phyloP scores from a whole-genome alignment of 1,139 yeast genomes.

The Blastobotrys persicus region DNA sequence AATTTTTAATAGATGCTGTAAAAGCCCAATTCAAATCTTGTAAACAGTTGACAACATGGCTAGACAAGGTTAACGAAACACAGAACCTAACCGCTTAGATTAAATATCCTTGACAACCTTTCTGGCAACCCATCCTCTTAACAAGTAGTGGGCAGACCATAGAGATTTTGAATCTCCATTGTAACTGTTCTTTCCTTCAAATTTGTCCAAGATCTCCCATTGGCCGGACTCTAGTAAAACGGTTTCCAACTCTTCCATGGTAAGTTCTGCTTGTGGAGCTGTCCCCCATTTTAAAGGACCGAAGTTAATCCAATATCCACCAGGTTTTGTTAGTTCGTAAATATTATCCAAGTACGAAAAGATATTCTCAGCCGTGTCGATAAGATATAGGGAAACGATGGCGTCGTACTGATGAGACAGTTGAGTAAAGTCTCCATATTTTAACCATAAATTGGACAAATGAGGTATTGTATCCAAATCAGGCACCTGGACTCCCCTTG shows the following conservation, averaged over 20 bases:
- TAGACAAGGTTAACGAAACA: no score
- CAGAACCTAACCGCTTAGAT: neutral
- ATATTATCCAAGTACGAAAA: conserved; percentile 69
- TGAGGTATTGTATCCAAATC: conserved; percentile 6
- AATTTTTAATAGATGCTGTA: neutral
- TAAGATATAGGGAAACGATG: conserved; percentile 69
- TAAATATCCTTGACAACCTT: conserved; percentile 1
- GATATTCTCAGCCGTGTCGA: conserved; percentile 85
- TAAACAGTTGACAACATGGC: neutral
- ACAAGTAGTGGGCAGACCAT: conserved; percentile 31
- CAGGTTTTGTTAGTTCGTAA: conserved; percentile 44
- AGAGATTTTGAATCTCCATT: conserved; percentile 32
- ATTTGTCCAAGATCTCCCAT: conserved; percentile 53
- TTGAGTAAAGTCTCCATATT: conserved; percentile 61
- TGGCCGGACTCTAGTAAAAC: conserved; percentile 52
- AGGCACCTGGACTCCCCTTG: conserved; percentile 43
- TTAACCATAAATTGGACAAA: conserved; percentile 44
- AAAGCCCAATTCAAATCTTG: no score
- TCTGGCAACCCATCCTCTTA: conserved; percentile 33
- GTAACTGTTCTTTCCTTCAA: conserved; percentile 31
- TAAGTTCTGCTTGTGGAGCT: conserved; percentile 75
- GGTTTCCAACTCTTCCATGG: conserved; percentile 57
- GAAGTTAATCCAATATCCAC: conserved; percentile 72
- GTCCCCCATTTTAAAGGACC: conserved; percentile 91
- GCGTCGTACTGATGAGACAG: conserved; percentile 28